Conservation (phyloP, 495 filamentous ascomycete genomes). For the Neurospora intermedia region DNA sequence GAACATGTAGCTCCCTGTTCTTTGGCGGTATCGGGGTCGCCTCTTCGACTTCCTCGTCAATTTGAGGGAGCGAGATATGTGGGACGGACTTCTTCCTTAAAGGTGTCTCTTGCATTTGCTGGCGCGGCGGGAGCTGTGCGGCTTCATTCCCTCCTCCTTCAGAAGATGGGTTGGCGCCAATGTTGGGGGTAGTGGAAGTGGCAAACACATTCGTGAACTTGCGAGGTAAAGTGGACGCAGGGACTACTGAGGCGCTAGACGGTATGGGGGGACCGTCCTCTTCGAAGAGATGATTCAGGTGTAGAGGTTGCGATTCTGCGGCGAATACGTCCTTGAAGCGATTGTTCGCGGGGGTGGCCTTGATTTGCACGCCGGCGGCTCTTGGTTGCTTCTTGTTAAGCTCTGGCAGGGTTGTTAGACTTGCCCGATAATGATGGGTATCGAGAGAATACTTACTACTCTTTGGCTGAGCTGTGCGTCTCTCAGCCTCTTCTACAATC, state of each 20-base stretch:
- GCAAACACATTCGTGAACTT: conserved; percentile 20
- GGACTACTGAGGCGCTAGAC: conserved; percentile 21
- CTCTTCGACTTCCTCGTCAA: background rate
- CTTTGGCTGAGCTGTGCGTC: conserved; percentile 35
- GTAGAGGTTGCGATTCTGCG: conserved; percentile 5
- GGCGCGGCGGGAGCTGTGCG: background rate
- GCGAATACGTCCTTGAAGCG: conserved; percentile 38
- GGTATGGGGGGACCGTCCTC: conserved; percentile 10
- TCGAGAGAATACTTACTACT: conserved; percentile 19
- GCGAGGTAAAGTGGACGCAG: conserved; percentile 28
- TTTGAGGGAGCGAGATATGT: background rate
- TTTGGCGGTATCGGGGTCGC: background rate
- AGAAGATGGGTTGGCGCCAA: background rate
- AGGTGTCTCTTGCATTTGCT: background rate
- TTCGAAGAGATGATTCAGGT: conserved; percentile 3
- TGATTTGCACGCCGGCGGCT: conserved; percentile 54
- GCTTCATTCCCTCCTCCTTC: background rate
- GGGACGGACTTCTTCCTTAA: background rate
- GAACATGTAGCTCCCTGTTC: background rate
- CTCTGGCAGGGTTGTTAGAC: conserved; percentile 35
- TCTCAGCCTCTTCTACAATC: conserved; percentile 59
- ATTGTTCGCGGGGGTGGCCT: conserved; percentile 61
- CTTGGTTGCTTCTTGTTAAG: conserved; percentile 54
- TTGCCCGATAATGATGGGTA: background rate
- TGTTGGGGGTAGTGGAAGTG: background rate